Percentiles rank a stretch among this genome's conserved stretches.
phyloP scores from a whole-genome alignment of 306 rosid genomes.

The Quercus agrifolia region DNA sequence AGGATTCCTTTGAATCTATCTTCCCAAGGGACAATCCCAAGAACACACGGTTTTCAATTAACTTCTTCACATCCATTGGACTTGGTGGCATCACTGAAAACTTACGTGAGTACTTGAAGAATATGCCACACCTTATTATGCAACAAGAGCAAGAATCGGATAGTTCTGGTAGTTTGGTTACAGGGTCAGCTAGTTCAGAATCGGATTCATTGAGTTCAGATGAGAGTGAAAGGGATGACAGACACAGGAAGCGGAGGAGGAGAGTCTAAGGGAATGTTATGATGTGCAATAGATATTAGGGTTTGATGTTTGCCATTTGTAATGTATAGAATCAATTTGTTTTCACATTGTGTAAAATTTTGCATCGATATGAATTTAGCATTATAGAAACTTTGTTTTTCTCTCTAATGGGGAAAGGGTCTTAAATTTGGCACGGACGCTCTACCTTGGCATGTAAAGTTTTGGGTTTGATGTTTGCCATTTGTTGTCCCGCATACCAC shows the following conservation, averaged over 20 bases:
- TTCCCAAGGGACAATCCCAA: constrained; percentile 84
- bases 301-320: too few species aligned
- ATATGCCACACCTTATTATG: constrained; percentile 90
- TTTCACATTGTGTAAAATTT: too few species aligned
- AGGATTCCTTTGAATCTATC: constrained; percentile 66
- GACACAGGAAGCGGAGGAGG: constrained; percentile 46
- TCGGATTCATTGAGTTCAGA: constrained; percentile 48
- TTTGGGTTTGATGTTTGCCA: too few species aligned
- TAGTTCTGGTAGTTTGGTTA: constrained; percentile 51
- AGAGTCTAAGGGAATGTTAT: constrained; percentile 22
- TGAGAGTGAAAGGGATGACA: constrained; percentile 44
- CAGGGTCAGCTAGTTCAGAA: constrained; percentile 43
- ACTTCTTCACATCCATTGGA: constrained; percentile 93
- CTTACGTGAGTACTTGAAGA: constrained; percentile 79
- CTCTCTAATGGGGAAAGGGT: too few species aligned
- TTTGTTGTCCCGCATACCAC: too few species aligned
- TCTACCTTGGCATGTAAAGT: too few species aligned
- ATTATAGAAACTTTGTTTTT: too few species aligned
- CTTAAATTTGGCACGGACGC: too few species aligned
- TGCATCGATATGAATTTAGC: too few species aligned
- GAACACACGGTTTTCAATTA: constrained; percentile 83
- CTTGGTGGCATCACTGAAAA: constrained; percentile 94
- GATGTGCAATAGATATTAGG: too few species aligned
- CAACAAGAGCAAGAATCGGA: constrained; percentile 62
- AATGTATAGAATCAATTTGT: too few species aligned